phyloP scores from a whole-genome alignment of 1,284 basidiomycete genomes.

The Ganoderma lucidum region DNA sequence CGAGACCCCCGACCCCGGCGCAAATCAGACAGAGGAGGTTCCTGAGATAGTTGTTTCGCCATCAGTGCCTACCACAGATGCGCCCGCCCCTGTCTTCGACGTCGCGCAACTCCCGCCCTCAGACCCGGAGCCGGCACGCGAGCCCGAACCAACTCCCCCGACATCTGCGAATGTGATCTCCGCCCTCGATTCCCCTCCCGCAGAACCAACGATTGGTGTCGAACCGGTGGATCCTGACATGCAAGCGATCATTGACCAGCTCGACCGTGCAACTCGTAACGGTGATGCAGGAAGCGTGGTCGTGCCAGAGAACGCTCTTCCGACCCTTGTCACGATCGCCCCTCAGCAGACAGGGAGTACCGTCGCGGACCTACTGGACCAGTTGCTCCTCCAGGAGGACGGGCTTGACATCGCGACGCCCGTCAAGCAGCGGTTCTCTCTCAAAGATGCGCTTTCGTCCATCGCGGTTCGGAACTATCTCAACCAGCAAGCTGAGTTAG shows the following conservation, averaged over 20 bases:
- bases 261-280: conserved; percentile 27
- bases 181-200: background rate
- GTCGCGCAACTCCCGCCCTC: background rate
- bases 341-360: conserved; percentile 24
- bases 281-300: conserved; percentile 28
- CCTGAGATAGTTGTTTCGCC: conserved; percentile 17
- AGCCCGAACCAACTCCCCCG: background rate
- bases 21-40: conserved; percentile 11
- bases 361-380: conserved; percentile 31
- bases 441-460: conserved; percentile 27
- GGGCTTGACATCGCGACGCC: conserved; percentile 31
- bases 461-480: conserved; percentile 26
- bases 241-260: conserved; percentile 27
- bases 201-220: background rate
- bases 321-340: conserved; percentile 17
- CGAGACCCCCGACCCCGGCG: conserved; percentile 13
- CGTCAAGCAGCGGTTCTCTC: conserved; percentile 31
- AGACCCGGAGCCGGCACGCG: background rate
- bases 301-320: conserved; percentile 20
- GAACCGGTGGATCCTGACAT: conserved; percentile 22
- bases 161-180: background rate
- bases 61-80: conserved; percentile 15
- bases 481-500: conserved; percentile 25
- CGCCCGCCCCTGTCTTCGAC: background rate
- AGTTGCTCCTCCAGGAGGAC: conserved; percentile 29